Evolutionary conservation across 1,139 yeast genomes (phyloP), one percentile per base, ranked within the genome.

Genomic region (Williopsis jadinii): DNA sequence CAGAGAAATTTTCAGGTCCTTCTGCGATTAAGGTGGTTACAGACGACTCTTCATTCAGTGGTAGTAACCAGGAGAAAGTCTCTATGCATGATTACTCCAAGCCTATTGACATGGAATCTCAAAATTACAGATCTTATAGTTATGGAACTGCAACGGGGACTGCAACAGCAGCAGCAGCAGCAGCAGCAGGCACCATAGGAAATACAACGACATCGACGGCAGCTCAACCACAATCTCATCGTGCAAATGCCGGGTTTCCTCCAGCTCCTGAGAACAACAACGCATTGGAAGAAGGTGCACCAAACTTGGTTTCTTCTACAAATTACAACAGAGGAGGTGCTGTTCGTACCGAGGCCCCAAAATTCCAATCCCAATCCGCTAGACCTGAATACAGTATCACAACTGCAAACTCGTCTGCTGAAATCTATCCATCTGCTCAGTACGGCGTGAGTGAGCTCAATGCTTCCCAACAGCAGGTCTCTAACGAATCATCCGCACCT

Each of bases 51-150:
- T 49, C 54, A 8, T 38, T 44, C 11, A 41, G 42, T n/a, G 46
- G 42, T 29, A 44, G 47, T 35, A 42, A 48, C 14, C 42, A 32
- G 12, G 58, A 53, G 30, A 51, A 53, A 27, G 50, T 48, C 6
- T 47, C 56, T 3, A 32, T 48, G 19, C 49, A 48, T 31, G 57
- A 54, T 31, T 50, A 51, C 34, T 53, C 58, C 8, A 52, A 37
- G 32, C 36, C 35, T 11, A 37, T 32, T 14, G 39, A 41, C 32
- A 38, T 34, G 9, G 42, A 32, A 33, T 34, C 41, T 28, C 30
- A 35, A 5, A 32, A 42, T 5, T 46, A 45, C 34, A 44, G 48
- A 38, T 45, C 48, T 12, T 48, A 43, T 32, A 40, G 46, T 24
- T 38, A 19, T 19, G 24, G 24, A 19, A 19, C 24, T 19, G 6